Conservation (phyloP, 2,329 filamentous ascomycete species). For the Chaetothyriales sp. region DNA sequence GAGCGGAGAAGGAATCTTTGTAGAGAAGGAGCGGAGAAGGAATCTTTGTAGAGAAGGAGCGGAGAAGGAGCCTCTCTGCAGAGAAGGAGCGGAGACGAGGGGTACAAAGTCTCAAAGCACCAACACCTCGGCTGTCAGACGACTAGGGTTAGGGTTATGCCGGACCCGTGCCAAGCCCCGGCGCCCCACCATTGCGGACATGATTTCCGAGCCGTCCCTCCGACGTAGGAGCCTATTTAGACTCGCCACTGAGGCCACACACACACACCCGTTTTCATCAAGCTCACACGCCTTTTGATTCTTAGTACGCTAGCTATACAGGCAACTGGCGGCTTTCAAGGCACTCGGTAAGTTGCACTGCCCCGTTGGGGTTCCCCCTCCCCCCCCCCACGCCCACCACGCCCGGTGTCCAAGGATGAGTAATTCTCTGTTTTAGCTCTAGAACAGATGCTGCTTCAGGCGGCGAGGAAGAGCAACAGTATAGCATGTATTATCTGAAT, state of each 20-base stretch:
- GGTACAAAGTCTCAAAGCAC: not conserved
- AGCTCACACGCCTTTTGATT: not conserved
- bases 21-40: no score
- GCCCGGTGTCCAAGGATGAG: not conserved
- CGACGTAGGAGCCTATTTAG: not conserved
- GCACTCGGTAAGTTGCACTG: not conserved
- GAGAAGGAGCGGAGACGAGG: no score
- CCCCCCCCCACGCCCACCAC: not conserved
- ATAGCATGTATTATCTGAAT: constrained; percentile 40
- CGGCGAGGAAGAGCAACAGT: constrained; percentile 50
- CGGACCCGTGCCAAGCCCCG: no score
- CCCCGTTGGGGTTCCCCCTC: not conserved
- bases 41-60: no score
- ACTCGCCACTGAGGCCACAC: not conserved
- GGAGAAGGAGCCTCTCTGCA: no score
- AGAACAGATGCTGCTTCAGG: constrained; percentile 57
- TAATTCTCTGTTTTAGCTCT: constrained; percentile 45
- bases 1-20: no score
- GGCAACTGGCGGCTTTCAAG: not conserved
- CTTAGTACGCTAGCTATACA: not conserved
- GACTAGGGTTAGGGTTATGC: not conserved
- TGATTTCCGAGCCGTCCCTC: not conserved
- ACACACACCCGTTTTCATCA: not conserved
- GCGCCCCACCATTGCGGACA: not conserved
- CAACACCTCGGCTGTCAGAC: not conserved